Percentiles rank a stretch among this genome's conserved stretches.
These are phyloP conservation scores for Orobanche coerulescens DNA, from an alignment of 257 asterid genomes.

Conservation along the genomic window DNA sequence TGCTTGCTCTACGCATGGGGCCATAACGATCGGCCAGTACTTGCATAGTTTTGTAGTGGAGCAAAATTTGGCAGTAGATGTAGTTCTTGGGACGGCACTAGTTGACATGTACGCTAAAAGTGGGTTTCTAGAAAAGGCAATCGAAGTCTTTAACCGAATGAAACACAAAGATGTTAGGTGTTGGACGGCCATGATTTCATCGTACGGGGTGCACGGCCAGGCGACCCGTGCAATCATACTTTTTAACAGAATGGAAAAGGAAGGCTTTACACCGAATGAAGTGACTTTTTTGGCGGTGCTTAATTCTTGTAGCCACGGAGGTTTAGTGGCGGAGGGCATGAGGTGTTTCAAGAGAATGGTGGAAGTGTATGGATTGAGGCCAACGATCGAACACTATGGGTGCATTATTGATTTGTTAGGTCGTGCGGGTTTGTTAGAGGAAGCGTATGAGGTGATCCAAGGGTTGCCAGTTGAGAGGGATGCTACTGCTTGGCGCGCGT, in stretches of 20 bases:
- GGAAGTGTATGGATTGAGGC: slow-evolving; percentile 32
- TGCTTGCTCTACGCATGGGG: slow-evolving; percentile 43
- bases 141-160: slow-evolving; percentile 31
- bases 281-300: slow-evolving; percentile 59
- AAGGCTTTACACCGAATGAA: slow-evolving; percentile 43
- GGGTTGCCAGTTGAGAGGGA: slow-evolving; percentile 43
- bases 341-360: slow-evolving; percentile 44
- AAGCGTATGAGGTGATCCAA: slow-evolving; percentile 39
- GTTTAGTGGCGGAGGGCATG: slow-evolving; percentile 45
- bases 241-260: slow-evolving; percentile 46
- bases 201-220: slow-evolving; percentile 44
- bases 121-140: slow-evolving; percentile 49
- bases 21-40: slow-evolving; percentile 30
- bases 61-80: slow-evolving; percentile 35
- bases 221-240: slow-evolving; percentile 34
- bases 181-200: slow-evolving; percentile 61
- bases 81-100: slow-evolving; percentile 46
- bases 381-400: slow-evolving; percentile 58
- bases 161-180: slow-evolving; percentile 42
- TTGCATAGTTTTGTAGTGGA: slow-evolving; percentile 29
- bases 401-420: slow-evolving; percentile 58
- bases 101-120: slow-evolving; percentile 53
- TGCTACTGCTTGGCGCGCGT: slow-evolving; percentile 54
- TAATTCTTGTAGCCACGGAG: slow-evolving; percentile 63
- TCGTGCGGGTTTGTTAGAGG: slow-evolving; percentile 54